phyloP scores from a whole-genome alignment of 306 rosid genomes.

The Cucurbita ficifolia region DNA sequence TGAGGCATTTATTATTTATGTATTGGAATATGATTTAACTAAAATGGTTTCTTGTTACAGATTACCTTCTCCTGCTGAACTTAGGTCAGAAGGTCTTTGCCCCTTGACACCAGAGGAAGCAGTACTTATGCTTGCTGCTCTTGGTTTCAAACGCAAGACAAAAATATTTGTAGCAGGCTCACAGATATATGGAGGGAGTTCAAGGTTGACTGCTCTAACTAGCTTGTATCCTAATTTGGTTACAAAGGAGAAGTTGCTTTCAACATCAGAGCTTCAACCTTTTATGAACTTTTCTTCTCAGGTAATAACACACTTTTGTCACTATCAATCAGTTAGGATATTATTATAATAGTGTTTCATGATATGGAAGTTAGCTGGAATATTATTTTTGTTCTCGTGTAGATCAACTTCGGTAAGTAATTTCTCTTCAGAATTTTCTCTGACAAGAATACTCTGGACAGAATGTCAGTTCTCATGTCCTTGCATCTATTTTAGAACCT shows the following conservation, averaged over 20 bases:
- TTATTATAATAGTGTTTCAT: neutral
- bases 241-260: conserved; percentile 83
- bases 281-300: conserved; percentile 81
- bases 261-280: conserved; percentile 56
- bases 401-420: neutral
- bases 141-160: conserved; percentile 85
- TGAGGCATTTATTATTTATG: neutral
- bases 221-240: conserved; percentile 82
- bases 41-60: conserved; percentile 27
- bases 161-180: conserved; percentile 81
- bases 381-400: neutral
- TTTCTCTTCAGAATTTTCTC: neutral
- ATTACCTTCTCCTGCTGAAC: conserved; percentile 68
- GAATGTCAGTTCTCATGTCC: neutral
- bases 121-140: conserved; percentile 89
- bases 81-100: conserved; percentile 82
- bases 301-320: conserved; percentile 29
- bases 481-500: neutral
- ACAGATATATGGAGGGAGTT: conserved; percentile 70
- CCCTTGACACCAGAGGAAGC: conserved; percentile 94
- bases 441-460: neutral
- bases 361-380: neutral
- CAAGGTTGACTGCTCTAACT: conserved; percentile 66
- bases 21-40: neutral
- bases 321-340: neutral